Evolutionary conservation across 2,329 filamentous ascomycete species (phyloP), one percentile per base, ranked within the genome.

Genomic region (Aspergillus floridensis): DNA sequence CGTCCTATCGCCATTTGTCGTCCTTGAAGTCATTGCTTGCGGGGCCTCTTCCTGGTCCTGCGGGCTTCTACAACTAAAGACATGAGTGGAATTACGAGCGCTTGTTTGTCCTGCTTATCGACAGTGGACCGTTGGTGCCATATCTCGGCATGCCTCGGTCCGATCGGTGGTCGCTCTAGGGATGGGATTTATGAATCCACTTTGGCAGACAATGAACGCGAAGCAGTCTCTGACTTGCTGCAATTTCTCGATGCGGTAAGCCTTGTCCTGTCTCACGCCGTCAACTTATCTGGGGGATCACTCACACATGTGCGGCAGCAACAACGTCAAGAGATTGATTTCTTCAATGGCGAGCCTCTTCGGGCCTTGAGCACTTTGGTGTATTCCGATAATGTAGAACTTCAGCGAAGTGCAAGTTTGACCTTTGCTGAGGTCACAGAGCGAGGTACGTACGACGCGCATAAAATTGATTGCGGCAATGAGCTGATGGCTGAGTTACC

Each of bases 341-440:
- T 99, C 86, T 99, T 99, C 79, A 89, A 91, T 41, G 95, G 95
- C 77, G 93, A 97, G 73, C 95, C 95, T 49, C 86, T 99, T 59
- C 90, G 90, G 77, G 93, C 95, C 49, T 81, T 99, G 59, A 97
- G 92, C 78, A 99, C 93, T 12, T 85, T 99, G 26, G 95, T 99
- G 59, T 99, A 96, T 76, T 99, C 95, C 59, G 93, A 98, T 77
- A 99, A 99, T 80, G 93, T 99, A 74, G 95, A 99, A 76, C 84
- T 99, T 56, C 95, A 99, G 80, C 86, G 95, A 66, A 98, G 95
- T 79, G 95, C 95, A 56, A 98, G 93, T 76, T 85, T 99, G 76
- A 99, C 95, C 2, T 99, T 99, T 82, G 95, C 95, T 61, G 95
- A 99, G 77, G 99, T 99, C 68, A 99, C 95, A 44, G 95, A 99